phyloP scores from a whole-genome alignment of 768 basidiomycete genomes.

The Mycena leptocephala region DNA sequence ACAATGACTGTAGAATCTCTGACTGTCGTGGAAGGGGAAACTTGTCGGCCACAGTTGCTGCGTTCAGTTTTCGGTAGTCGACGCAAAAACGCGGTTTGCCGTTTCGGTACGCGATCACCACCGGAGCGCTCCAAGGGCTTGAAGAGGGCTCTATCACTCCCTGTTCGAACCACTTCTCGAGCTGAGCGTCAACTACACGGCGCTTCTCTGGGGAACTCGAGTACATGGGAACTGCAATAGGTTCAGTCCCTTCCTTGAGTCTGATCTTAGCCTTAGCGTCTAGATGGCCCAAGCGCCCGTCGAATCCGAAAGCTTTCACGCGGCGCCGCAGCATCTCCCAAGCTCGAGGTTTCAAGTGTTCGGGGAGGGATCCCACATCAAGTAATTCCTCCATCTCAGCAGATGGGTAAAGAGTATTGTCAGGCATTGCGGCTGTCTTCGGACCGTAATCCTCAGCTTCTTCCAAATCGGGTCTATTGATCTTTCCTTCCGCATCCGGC shows the following conservation, averaged over 20 bases:
- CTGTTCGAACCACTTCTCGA: background rate
- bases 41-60: background rate
- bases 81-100: background rate
- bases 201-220: background rate
- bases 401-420: background rate
- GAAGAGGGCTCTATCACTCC: background rate
- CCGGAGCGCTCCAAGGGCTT: background rate
- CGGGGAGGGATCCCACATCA: background rate
- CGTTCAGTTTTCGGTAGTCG: background rate
- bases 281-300: background rate
- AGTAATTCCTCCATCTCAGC: background rate
- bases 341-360: background rate
- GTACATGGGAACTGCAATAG: constrained; percentile 17
- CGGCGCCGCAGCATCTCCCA: background rate
- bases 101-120: background rate
- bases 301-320: background rate
- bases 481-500: no score
- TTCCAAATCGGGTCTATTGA: background rate
- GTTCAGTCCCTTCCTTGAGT: background rate
- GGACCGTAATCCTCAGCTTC: background rate
- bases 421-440: background rate
- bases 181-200: background rate
- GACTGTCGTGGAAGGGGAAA: background rate
- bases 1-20: background rate
- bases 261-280: background rate